phyloP scores from a whole-genome alignment of 441 rosid species.

The Biscutella laevigata region DNA sequence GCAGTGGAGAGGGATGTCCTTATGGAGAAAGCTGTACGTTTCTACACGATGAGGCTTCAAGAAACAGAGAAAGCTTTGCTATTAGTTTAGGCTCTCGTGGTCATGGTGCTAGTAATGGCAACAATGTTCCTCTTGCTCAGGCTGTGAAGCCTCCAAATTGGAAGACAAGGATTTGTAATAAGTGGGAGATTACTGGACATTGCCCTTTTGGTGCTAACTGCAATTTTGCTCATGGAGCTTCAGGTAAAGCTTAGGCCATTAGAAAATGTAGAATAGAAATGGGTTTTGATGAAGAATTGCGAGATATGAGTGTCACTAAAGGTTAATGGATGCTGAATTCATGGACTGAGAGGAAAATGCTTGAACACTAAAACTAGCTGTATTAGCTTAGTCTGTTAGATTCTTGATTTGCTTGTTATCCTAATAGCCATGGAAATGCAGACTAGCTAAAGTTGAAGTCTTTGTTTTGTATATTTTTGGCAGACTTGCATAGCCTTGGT shows the following conservation, averaged over 20 bases:
- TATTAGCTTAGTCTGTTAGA: too few species aligned
- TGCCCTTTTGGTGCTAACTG: slow-evolving; percentile 81
- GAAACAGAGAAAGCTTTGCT: slow-evolving; percentile 69
- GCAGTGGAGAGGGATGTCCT: slow-evolving; percentile 75
- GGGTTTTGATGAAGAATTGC: too few species aligned
- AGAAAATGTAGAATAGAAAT: too few species aligned
- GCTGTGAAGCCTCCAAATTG: slow-evolving; percentile 29
- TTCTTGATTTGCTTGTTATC: too few species aligned
- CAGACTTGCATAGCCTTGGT: slow-evolving; percentile 80
- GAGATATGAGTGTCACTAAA: too few species aligned
- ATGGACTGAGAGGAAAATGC: too few species aligned
- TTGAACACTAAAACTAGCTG: too few species aligned
- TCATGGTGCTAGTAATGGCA: slow-evolving; percentile 18
- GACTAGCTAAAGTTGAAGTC: neutral
- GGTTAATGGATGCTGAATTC: neutral
- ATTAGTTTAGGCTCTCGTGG: slow-evolving; percentile 76
- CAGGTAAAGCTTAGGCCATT: slow-evolving; percentile 36
- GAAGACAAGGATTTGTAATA: slow-evolving; percentile 85
- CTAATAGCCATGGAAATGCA: neutral
- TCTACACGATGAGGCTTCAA: slow-evolving; percentile 65
- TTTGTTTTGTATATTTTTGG: neutral
- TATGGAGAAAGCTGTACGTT: slow-evolving; percentile 79
- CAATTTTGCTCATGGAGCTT: slow-evolving; percentile 84
- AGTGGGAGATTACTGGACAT: slow-evolving; percentile 77
- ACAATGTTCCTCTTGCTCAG: slow-evolving; percentile 18